A percentile compares a stretch with the other conserved stretches of the same genome.
Conservation (phyloP, 176 grass and related monocot genomes). For the Hyparrhenia diplandra region DNA sequence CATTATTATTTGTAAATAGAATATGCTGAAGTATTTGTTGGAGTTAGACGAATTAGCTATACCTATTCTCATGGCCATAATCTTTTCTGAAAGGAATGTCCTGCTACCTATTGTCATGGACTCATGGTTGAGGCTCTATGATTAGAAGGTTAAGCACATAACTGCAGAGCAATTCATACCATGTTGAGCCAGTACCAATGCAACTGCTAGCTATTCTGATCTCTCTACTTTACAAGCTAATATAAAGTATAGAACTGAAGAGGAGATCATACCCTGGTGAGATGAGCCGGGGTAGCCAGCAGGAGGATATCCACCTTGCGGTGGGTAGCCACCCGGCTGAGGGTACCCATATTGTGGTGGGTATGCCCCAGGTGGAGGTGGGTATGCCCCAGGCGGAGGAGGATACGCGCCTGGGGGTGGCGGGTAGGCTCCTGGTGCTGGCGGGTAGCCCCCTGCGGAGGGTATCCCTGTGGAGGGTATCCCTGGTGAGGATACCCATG, state of each 20-base stretch:
- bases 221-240: not conserved
- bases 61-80: not conserved
- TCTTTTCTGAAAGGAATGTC: not conserved
- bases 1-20: not conserved
- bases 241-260: not conserved
- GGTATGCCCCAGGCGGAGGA: constrained; percentile 19
- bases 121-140: not conserved
- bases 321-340: not conserved
- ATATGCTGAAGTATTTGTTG: not conserved
- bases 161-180: not conserved
- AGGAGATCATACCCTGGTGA: not conserved
- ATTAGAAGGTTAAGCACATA: not conserved
- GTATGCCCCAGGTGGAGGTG: constrained; percentile 30
- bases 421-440: constrained; percentile 28
- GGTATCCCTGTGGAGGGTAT: constrained; percentile 50
- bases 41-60: not conserved
- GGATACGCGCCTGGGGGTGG: constrained; percentile 34
- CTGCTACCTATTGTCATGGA: not conserved
- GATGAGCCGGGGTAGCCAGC: constrained; percentile 35
- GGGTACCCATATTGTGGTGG: constrained; percentile 35
- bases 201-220: not conserved
- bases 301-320: constrained; percentile 30
- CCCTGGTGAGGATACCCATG: constrained; percentile 46
- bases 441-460: constrained; percentile 53
- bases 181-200: not conserved